These are phyloP conservation scores for Hymenoscyphus fraxineus DNA, from an alignment of 2,329 filamentous ascomycete genomes.

Conservation along the genomic window DNA sequence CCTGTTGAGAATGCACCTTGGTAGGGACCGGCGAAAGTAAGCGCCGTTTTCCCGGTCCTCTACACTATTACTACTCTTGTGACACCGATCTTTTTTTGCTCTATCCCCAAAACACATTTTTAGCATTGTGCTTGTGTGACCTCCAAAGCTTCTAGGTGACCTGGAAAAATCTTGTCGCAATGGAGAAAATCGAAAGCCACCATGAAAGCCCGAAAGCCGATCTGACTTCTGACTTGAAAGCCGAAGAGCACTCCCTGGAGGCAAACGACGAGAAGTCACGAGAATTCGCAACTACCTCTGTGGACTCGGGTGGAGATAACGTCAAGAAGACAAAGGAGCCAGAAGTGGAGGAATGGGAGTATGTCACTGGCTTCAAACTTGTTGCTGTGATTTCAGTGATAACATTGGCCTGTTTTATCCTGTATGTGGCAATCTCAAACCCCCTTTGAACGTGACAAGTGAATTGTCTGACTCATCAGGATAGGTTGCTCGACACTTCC, in stretches of 20 bases:
- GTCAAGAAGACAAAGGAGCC: background rate
- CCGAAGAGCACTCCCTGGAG: background rate
- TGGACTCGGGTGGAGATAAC: background rate
- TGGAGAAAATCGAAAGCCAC: background rate
- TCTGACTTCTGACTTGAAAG: background rate
- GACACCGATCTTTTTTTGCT: background rate
- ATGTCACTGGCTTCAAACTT: conserved; percentile 24
- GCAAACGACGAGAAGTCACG: background rate
- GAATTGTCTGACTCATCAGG: too few relatives aligned
- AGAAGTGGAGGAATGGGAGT: conserved; percentile 19
- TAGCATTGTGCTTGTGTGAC: background rate
- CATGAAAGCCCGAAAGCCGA: background rate
- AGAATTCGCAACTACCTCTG: background rate
- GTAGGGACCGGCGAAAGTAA: background rate
- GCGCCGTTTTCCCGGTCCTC: background rate
- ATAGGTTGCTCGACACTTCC: conserved; percentile 45
- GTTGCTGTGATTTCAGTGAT: conserved; percentile 35
- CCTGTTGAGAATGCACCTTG: background rate
- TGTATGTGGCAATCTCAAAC: conserved; percentile 22
- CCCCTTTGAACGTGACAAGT: too few relatives aligned
- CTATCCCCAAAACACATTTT: background rate
- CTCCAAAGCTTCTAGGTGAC: background rate
- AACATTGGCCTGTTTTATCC: conserved; percentile 44
- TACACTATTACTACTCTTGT: background rate
- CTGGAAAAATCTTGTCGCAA: background rate